Percentiles rank a stretch among this genome's conserved stretches.
These are phyloP conservation scores for Monosporascus cannonballus DNA, from an alignment of 2,329 filamentous ascomycete genomes.

Conservation along the genomic window DNA sequence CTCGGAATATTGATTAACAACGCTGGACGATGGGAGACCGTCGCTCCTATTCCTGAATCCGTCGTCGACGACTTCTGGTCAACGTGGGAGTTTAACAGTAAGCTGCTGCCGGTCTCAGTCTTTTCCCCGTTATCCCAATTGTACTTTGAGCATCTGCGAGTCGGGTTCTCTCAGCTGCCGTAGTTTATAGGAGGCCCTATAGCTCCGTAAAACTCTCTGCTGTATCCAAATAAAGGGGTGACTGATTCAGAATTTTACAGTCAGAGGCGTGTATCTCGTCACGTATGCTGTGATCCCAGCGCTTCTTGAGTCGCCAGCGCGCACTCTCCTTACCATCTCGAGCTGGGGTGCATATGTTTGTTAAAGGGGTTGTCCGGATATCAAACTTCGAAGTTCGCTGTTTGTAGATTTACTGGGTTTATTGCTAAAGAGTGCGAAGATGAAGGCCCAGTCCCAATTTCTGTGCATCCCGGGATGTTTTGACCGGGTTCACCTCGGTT, in stretches of 20 bases:
- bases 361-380: slow-evolving; percentile 32
- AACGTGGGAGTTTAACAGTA: slow-evolving; percentile 9
- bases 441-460: slow-evolving; percentile 30
- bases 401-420: slow-evolving; percentile 36
- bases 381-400: slow-evolving; percentile 37
- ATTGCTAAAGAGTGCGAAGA: slow-evolving; percentile 32
- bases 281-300: slow-evolving; percentile 8
- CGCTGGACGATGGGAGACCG: slow-evolving; percentile 27
- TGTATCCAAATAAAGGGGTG: background rate
- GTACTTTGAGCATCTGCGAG: too few species aligned
- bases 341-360: slow-evolving; percentile 31
- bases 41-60: slow-evolving; percentile 14
- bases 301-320: slow-evolving; percentile 6
- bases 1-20: slow-evolving; percentile 31
- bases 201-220: too few species aligned
- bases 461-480: slow-evolving; percentile 35
- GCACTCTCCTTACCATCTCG: slow-evolving; percentile 33
- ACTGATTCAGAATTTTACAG: background rate
- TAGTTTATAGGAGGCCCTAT: too few species aligned
- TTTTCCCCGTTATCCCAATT: too few species aligned
- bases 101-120: background rate
- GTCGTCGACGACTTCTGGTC: slow-evolving; percentile 9
- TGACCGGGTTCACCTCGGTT: slow-evolving; percentile 29
- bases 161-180: too few species aligned
- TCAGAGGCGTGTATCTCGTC: slow-evolving; percentile 8